Evolutionary conservation across 345 rosid genomes (phyloP), one percentile per base, ranked within the genome.

Genomic region (Rubroshorea leprosula): DNA sequence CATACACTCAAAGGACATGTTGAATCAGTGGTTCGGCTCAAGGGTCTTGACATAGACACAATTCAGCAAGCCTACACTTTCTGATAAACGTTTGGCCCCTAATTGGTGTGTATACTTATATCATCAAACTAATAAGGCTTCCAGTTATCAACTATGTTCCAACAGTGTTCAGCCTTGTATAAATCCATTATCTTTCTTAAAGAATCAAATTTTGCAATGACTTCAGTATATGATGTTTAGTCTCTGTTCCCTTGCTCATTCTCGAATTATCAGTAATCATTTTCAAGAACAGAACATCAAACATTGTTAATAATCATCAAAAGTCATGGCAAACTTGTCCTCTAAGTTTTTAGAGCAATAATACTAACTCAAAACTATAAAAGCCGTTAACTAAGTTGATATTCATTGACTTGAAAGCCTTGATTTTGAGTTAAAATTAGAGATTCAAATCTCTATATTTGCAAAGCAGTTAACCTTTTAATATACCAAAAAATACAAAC

Each of bases 11-110:
- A 83, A 55, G 89, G 82, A 55, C 83, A 78, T n/a, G 77, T 83
- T 10, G 82, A 80, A 47, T 76, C 81, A 17, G 80, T 83, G 7
- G 77, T 76, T 54, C 68, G 77, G 63, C 57, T 70, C 55, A 80
- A 76, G 63, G 84, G 84, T 41, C 76, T 83, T 21, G 85, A 83
- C 74, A 78, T 80, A 9, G 74, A 75, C 72, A 83, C 81, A 17
- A 79, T 80, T 62, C 81, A 64, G 68, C 84, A 79, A 59, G 54
- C 82, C 3, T 80, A 80, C 64, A 76, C 82, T 0, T 78, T 83
- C 55, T 55, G 60, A 54, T 26, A 48, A 64, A 24, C 18, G 2
- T 64, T 41, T 66, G 49, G 68, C 44, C 48, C 45, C 51, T 47
- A 15, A 20, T 18, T 58, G 39, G 6, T 22, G 19, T 55, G 54